Conservation (phyloP, 129 eudicot genomes). For the Centrapalus pauciflorus region DNA sequence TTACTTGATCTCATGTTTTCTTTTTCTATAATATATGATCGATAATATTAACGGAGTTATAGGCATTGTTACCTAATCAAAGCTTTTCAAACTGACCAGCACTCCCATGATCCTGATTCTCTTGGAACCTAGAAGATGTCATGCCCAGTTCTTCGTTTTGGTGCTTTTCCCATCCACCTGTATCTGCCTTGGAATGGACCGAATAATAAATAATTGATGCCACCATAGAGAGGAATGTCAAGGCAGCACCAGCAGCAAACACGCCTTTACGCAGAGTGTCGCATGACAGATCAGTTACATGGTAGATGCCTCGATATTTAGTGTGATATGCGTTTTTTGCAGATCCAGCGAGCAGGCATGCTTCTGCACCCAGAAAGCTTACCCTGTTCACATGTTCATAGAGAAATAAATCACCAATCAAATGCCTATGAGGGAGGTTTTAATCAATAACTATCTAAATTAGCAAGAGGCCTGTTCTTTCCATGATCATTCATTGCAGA, state of each 20-base stretch:
- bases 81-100: constrained; percentile 45
- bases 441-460: not conserved
- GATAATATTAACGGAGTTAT: constrained; percentile 8
- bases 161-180: constrained; percentile 96
- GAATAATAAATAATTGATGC: constrained; percentile 70
- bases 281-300: constrained; percentile 51
- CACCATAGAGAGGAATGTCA: constrained; percentile 71
- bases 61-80: constrained; percentile 13
- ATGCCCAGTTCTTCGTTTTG: constrained; percentile 73
- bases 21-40: constrained; percentile 6
- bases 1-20: not conserved
- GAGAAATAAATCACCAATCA: not conserved
- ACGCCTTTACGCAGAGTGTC: constrained; percentile 95
- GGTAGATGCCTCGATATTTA: constrained; percentile 60
- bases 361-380: constrained; percentile 84
- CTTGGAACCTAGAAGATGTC: constrained; percentile 40
- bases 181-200: constrained; percentile 80
- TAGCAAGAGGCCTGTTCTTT: too few species aligned
- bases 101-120: constrained; percentile 33
- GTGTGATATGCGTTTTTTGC: constrained; percentile 97
- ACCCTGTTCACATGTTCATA: constrained; percentile 52
- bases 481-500: too few species aligned
- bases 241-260: constrained; percentile 93
- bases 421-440: not conserved
- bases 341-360: constrained; percentile 85